Percentiles rank a stretch among this genome's conserved stretches.
Conservation (phyloP, 2,329 filamentous ascomycete species). For the Monosporascus ibericus region DNA sequence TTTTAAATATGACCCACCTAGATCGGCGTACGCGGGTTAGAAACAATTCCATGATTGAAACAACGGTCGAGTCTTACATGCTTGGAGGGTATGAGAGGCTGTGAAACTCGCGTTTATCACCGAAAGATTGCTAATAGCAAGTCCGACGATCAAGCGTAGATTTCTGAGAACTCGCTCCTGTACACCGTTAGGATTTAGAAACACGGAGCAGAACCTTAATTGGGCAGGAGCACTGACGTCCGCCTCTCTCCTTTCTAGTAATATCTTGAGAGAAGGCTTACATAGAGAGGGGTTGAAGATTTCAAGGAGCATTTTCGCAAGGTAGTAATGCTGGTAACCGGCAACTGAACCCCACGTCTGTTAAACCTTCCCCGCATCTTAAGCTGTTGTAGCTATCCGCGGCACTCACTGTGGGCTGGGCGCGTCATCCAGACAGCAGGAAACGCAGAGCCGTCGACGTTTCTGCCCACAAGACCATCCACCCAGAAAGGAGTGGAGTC, state of each 20-base stretch:
- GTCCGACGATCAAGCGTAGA: slow-evolving; percentile 17
- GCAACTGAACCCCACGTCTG: neutral
- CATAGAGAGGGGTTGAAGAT: slow-evolving; percentile 2
- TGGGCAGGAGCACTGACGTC: neutral
- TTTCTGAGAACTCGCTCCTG: slow-evolving; percentile 20
- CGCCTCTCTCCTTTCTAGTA: neutral
- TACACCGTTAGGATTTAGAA: slow-evolving; percentile 35
- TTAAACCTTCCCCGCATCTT: neutral
- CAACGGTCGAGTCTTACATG: slow-evolving; percentile 13
- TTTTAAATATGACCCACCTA: slow-evolving; percentile 20
- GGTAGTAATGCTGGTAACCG: slow-evolving; percentile 2
- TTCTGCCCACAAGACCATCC: neutral
- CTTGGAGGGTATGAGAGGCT: slow-evolving; percentile 19
- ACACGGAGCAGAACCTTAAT: neutral
- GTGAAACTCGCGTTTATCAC: slow-evolving; percentile 20
- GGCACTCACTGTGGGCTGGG: neutral
- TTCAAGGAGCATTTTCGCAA: slow-evolving; percentile 2
- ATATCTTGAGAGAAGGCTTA: neutral
- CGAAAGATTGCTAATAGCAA: slow-evolving; percentile 20
- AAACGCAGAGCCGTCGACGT: slow-evolving; percentile 17
- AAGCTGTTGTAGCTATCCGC: neutral
- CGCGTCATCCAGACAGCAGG: slow-evolving; percentile 10
- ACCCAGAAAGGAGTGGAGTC: slow-evolving; percentile 12
- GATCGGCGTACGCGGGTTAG: slow-evolving; percentile 12
- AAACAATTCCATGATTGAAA: neutral